A percentile compares a stretch with the other conserved stretches of the same genome.
Conservation (phyloP, 2,329 filamentous ascomycete species). For the Plenodomus biglobosus region DNA sequence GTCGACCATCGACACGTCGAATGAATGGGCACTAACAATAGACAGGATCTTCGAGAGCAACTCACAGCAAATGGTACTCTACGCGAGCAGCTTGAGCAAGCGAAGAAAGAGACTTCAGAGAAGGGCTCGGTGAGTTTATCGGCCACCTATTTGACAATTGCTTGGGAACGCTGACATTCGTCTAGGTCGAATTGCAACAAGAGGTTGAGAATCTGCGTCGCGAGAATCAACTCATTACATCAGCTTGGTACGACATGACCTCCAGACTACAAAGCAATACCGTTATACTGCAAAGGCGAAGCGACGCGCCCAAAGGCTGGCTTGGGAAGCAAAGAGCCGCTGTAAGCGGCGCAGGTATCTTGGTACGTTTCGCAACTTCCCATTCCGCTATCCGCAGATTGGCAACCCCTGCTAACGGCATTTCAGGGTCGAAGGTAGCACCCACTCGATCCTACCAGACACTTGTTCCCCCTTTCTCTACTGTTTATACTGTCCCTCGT, state of each 20-base stretch:
- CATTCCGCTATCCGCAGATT: too few relatives aligned
- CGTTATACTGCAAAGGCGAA: constrained; percentile 72
- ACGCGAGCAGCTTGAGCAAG: constrained; percentile 36
- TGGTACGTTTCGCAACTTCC: constrained; percentile 25
- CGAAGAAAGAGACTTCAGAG: constrained; percentile 38
- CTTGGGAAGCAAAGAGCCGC: constrained; percentile 74
- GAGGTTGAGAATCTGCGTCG: constrained; percentile 70
- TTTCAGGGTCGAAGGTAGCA: constrained; percentile 22
- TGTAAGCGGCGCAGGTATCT: constrained; percentile 36
- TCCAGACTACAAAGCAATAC: constrained; percentile 80
- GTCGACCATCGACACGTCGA: too few relatives aligned
- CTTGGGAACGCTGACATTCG: constrained; percentile 1
- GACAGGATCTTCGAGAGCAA: constrained; percentile 39
- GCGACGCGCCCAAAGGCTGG: constrained; percentile 78
- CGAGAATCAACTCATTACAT: constrained; percentile 76
- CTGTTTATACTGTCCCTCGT: neutral
- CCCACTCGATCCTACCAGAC: constrained; percentile 14
- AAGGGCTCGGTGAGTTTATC: constrained; percentile 40
- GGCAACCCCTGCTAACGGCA: too few relatives aligned
- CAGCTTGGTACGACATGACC: constrained; percentile 84
- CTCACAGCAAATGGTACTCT: constrained; percentile 24
- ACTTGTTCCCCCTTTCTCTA: constrained; percentile 7
- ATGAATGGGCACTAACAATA: too few relatives aligned
- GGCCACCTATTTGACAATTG: neutral
- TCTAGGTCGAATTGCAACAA: constrained; percentile 37